Evolutionary conservation across 1,139 yeast genomes (phyloP), one percentile per base, ranked within the genome.

Genomic region (Schizosaccharomyces versatilis): DNA sequence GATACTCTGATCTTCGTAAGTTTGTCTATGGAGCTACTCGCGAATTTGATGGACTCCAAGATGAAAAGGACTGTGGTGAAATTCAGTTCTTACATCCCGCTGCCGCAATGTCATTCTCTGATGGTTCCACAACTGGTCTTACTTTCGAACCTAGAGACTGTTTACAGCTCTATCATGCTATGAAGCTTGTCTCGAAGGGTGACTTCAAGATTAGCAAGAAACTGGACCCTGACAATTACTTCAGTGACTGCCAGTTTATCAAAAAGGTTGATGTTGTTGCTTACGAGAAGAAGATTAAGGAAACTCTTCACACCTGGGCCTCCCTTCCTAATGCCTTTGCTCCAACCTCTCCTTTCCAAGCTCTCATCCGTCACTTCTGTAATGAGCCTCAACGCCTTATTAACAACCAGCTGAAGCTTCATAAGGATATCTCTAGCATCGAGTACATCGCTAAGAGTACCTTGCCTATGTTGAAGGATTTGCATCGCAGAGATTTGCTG

Each of bases 1-100:
- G 57, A n/a, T 55, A 55, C 51, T 54, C 56, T 14, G 57, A 55
- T 39, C 24, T 55, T 41, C 52, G 57, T 19, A 55, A 55, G 38
- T 55, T 55, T 24, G 56, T 55, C 14, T 55, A 54, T 44, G 42
- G 42, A 3, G 42, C 40, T 49, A 38, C 41, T 17, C 15, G 19
- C 9, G 42, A 49, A 1, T 49, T 55, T 42, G 53, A 54, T 6
- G 57, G 54, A 6, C 44, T 55, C 6, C 54, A 53, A 44, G 41
- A 49, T 12, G 56, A 52, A 10, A 41, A 47, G 6, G 53, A 54
- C n/a, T 47, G 41, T 39, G 41, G 53, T 38, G 41, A 51, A 40
- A 54, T 54, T 2, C 52, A 51, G 14, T 42, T 47, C 14, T 51
- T 55, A n/a, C 57, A 55, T 36, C 57, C 57, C 12, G 57, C 56